Percentiles rank a stretch among this genome's conserved stretches.
These are phyloP conservation scores for Solanum phureja DNA, from an alignment of 257 asterid species.

Conservation along the genomic window DNA sequence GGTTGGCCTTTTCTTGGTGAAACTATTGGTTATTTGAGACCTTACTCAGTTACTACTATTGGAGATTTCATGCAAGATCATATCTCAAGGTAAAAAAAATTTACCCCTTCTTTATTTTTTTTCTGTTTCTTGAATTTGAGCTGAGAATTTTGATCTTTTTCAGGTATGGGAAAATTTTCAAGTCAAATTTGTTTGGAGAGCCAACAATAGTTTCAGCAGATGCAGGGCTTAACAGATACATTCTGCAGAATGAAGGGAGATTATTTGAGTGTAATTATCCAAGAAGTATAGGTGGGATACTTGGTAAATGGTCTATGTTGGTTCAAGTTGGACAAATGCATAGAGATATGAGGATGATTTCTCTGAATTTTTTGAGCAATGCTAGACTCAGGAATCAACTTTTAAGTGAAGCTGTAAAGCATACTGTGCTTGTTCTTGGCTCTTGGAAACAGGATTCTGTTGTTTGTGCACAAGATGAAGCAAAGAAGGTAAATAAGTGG, in stretches of 20 bases:
- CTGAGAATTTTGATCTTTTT: neutral
- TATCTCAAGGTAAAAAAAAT: constrained; percentile 47
- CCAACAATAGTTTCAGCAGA: constrained; percentile 76
- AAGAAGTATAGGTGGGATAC: constrained; percentile 86
- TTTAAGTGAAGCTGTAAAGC: constrained; percentile 58
- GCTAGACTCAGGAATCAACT: constrained; percentile 66
- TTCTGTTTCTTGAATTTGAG: neutral
- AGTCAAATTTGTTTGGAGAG: constrained; percentile 77
- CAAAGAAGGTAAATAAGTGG: constrained; percentile 54
- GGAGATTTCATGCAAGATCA: constrained; percentile 86
- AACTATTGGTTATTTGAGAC: constrained; percentile 64
- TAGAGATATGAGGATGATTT: constrained; percentile 75
- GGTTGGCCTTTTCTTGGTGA: constrained; percentile 97
- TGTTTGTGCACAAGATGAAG: constrained; percentile 74
- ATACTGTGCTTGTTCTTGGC: constrained; percentile 60
- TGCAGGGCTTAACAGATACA: constrained; percentile 65
- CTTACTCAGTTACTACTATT: constrained; percentile 54
- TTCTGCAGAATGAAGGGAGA: constrained; percentile 57
- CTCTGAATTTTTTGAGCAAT: constrained; percentile 70
- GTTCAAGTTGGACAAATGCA: constrained; percentile 94
- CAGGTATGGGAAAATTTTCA: constrained; percentile 82
- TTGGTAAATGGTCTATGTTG: constrained; percentile 94
- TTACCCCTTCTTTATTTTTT: neutral
- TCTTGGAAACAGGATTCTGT: constrained; percentile 47
- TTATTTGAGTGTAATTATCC: constrained; percentile 90